These are phyloP conservation scores for Golubevia pallescens DNA, from an alignment of 1,284 basidiomycete genomes.

Conservation along the genomic window DNA sequence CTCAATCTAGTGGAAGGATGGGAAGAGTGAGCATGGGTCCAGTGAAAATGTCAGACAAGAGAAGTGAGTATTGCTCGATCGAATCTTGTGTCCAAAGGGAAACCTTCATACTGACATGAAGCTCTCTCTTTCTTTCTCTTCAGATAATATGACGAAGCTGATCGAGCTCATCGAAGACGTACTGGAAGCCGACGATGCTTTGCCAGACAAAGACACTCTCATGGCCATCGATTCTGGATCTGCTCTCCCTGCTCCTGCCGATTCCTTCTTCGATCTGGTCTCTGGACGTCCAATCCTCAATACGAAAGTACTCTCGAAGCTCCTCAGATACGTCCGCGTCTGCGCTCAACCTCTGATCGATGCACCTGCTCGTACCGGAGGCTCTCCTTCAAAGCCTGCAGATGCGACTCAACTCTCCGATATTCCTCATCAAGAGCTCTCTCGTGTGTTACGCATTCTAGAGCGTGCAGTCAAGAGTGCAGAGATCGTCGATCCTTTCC, in stretches of 20 bases:
- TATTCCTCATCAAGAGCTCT: conserved; percentile 15
- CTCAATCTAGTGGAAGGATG: too few relatives aligned
- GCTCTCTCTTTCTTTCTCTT: not conserved
- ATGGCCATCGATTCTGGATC: conserved; percentile 13
- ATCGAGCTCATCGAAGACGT: conserved; percentile 40
- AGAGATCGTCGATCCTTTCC: conserved; percentile 30
- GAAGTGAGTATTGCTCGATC: conserved; percentile 2
- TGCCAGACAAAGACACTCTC: conserved; percentile 29
- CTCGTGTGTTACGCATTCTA: conserved; percentile 28
- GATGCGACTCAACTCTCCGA: conserved; percentile 8
- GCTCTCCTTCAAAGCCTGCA: conserved; percentile 2
- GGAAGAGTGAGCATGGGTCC: too few relatives aligned
- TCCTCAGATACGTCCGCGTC: conserved; percentile 9
- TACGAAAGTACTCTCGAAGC: conserved; percentile 22
- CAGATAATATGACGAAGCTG: conserved; percentile 25
- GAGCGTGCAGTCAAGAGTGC: conserved; percentile 27
- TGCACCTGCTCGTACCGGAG: conserved; percentile 9
- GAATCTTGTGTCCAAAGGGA: not conserved
- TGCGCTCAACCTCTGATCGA: conserved; percentile 7
- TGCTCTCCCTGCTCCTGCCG: conserved; percentile 18
- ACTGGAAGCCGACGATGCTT: conserved; percentile 47
- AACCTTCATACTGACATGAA: conserved; percentile 1
- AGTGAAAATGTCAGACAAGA: conserved; percentile 8
- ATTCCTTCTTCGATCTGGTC: conserved; percentile 32
- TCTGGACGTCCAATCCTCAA: conserved; percentile 16